Conservation (phyloP, 306 rosid genomes). For the Vicia villosa region DNA sequence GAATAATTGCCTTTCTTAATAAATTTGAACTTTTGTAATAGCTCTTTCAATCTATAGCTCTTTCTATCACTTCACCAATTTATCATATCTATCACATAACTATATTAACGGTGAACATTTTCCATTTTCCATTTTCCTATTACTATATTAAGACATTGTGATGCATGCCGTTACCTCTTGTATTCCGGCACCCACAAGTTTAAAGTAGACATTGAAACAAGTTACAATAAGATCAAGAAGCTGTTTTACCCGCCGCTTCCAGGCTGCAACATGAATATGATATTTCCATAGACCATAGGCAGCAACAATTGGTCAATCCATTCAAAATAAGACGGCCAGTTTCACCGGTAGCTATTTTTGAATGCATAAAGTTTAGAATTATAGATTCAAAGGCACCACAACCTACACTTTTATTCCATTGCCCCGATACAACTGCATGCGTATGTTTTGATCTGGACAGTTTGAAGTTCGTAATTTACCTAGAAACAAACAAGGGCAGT, state of each 20-base stretch:
- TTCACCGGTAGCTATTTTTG: not conserved
- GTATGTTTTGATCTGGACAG: not conserved
- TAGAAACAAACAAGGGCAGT: not conserved
- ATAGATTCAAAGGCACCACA: not conserved
- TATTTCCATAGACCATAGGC: not conserved
- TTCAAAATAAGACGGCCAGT: not conserved
- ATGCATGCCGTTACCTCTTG: not conserved
- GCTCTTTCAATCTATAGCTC: too few species aligned
- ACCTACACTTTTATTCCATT: not conserved
- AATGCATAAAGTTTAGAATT: not conserved
- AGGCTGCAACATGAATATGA: too few species aligned
- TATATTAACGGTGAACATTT: too few species aligned
- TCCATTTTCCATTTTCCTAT: too few species aligned
- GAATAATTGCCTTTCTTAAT: too few species aligned
- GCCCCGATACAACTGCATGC: not conserved
- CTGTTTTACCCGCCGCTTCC: too few species aligned
- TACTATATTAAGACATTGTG: not conserved
- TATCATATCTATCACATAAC: too few species aligned
- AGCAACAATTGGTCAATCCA: not conserved
- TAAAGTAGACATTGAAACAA: not conserved
- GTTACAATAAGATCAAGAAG: not conserved
- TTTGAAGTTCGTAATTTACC: not conserved
- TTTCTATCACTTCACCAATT: too few species aligned
- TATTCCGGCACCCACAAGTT: not conserved
- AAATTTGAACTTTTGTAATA: too few species aligned